These are phyloP conservation scores for Amanita exitialis DNA, from an alignment of 768 basidiomycete genomes.

Conservation along the genomic window DNA sequence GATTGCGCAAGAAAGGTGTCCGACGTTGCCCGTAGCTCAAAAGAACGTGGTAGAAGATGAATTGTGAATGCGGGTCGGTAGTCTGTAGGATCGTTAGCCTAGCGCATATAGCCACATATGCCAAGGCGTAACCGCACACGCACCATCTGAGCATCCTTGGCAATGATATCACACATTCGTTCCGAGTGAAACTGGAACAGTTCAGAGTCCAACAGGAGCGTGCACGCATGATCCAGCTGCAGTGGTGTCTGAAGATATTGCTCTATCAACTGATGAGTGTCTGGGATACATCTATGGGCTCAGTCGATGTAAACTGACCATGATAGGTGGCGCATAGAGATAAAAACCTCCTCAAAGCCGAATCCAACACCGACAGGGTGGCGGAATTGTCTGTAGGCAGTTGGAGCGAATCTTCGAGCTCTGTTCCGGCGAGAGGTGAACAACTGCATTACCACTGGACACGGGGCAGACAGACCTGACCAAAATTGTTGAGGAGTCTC, in stretches of 20 bases:
- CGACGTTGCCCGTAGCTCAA: constrained; percentile 65
- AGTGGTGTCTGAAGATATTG: constrained; percentile 76
- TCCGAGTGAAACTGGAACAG: constrained; percentile 89
- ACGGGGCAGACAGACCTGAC: constrained; percentile 49
- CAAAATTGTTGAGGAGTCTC: constrained; percentile 84
- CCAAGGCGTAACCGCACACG: constrained; percentile 15
- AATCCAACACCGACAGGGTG: constrained; percentile 70
- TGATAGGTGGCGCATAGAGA: constrained; percentile 80
- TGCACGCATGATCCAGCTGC: constrained; percentile 79
- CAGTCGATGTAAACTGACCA: constrained; percentile 34
- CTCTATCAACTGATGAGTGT: constrained; percentile 30
- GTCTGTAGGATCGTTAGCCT: constrained; percentile 30
- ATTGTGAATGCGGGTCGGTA: constrained; percentile 78
- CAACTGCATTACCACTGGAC: not conserved
- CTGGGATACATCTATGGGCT: too few relatives aligned
- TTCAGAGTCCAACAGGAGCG: constrained; percentile 70
- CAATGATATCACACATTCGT: constrained; percentile 76
- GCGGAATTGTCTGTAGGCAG: constrained; percentile 52
- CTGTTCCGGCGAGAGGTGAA: constrained; percentile 28
- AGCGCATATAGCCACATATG: constrained; percentile 6
- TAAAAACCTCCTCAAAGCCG: constrained; percentile 66
- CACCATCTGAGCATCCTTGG: constrained; percentile 61
- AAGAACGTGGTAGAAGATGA: constrained; percentile 73
- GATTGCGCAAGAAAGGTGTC: constrained; percentile 61
- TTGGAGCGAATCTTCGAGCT: constrained; percentile 76